These are phyloP conservation scores for Trichoderma polysporum DNA, from an alignment of 2,329 filamentous ascomycete species.

Conservation along the genomic window DNA sequence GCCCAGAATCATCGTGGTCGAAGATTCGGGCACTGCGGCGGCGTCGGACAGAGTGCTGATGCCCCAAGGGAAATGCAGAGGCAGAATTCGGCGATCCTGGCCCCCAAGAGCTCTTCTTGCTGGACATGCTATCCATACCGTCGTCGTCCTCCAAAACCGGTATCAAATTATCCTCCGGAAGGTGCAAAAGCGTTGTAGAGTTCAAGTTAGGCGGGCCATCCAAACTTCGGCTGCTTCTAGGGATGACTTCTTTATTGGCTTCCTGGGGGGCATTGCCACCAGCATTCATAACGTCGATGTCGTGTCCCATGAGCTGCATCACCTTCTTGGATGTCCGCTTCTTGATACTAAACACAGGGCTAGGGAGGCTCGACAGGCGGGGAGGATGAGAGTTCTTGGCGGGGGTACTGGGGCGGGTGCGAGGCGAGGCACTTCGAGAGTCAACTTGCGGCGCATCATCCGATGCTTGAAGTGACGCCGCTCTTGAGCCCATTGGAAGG, in stretches of 20 bases:
- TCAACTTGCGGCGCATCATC: not conserved
- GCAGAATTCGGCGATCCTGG: constrained; percentile 24
- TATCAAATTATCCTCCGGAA: constrained; percentile 3
- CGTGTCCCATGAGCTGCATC: constrained; percentile 43
- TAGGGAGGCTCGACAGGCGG: not conserved
- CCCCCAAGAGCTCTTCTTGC: constrained; percentile 27
- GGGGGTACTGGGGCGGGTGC: not conserved
- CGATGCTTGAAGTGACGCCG: not conserved
- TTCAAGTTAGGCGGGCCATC: not conserved
- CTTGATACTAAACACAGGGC: constrained; percentile 14
- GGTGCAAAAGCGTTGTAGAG: constrained; percentile 13
- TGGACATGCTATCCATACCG: constrained; percentile 23
- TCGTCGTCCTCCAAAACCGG: constrained; percentile 25
- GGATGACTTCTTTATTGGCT: not conserved
- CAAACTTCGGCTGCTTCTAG: constrained; percentile 5
- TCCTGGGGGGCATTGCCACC: not conserved
- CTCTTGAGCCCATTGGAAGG: not conserved
- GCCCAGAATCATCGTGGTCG: constrained; percentile 1
- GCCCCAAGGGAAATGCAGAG: constrained; percentile 18
- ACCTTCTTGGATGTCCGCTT: constrained; percentile 40
- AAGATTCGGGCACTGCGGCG: constrained; percentile 14
- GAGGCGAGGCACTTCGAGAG: constrained; percentile 8
- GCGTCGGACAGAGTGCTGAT: constrained; percentile 16
- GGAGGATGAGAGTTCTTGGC: not conserved
- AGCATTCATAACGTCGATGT: constrained; percentile 32